Evolutionary conservation across 148 eudicot species (phyloP), one percentile per base, ranked within the genome.

Genomic region (Drosera capensis): DNA sequence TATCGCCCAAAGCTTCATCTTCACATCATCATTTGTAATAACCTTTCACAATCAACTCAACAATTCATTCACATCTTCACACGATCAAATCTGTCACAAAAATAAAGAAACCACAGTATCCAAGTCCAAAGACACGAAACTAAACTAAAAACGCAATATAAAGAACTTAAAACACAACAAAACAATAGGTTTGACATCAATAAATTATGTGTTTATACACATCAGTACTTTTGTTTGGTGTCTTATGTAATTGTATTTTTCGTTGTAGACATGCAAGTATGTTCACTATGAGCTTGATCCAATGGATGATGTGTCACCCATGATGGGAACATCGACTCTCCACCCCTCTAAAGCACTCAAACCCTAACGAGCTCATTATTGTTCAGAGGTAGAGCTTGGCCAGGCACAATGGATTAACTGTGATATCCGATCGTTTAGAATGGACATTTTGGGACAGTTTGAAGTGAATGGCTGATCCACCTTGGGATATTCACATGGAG

Each of bases 391-490:
- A 3, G 99, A 90, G 67, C 99, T 84, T 59, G 99, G 99, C 46
- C 76, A 85, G 66, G 55, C 99, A 20, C 95, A 84, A 48, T 90
- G 95, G 95, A 90, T 90, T 30, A 90, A 85, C 51, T 90, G 99
- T 64, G 99, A 90, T 65, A 90, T 90, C 24, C 81, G 99, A 34
- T 63, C 66, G 37, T 90, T 84, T 46, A 75, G 95, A 62, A 80
- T 90, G 99, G 99, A 90, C 43, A 90, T 90, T 43, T 60, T 90
- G 56, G 99, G 99, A 28, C 93, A 84, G 49, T 90, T 80, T 68
- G 99, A 93, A 45, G 99, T 90, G 29, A 90, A 90, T 90, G 99
- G 99, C 99, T 29, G 99, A 90, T 68, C 99, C 99, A 53, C 99
- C 99, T 1, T 84, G 99, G 99, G 99, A 90, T 62, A 90, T 90